A percentile compares a stretch with the other conserved stretches of the same genome.
Conservation (phyloP, 75 land plant genomes). For the Selaginella moellendorffii region DNA sequence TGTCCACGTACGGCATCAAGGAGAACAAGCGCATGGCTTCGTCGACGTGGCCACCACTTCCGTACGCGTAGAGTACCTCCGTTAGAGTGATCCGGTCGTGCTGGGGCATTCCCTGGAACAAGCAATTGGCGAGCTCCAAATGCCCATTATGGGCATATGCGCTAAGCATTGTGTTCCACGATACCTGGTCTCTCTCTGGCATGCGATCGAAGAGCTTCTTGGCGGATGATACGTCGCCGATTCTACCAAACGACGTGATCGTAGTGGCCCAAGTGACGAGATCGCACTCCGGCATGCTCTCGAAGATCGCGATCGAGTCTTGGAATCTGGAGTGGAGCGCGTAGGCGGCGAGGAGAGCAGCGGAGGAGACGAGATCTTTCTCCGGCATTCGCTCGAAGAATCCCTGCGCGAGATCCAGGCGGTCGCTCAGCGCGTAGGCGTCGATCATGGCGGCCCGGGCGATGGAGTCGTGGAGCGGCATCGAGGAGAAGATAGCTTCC, state of each 20-base stretch:
- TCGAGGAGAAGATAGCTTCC: background rate
- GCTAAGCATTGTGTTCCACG: background rate
- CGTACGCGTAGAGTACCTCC: background rate
- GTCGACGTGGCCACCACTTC: background rate
- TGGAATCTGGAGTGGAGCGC: background rate
- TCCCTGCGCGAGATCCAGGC: background rate
- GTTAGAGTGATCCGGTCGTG: background rate
- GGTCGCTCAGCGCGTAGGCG: background rate
- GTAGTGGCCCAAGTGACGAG: background rate
- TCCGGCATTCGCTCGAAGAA: background rate
- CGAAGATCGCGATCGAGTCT: background rate
- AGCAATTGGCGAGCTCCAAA: background rate
- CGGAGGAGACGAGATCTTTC: background rate
- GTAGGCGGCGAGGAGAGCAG: background rate
- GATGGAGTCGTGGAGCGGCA: background rate
- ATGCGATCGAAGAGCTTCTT: background rate
- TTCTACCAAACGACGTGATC: background rate
- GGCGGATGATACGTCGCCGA: background rate
- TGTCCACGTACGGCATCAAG: background rate
- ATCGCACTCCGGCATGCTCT: constrained; percentile 2
- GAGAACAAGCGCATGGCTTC: background rate
- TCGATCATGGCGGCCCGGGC: background rate
- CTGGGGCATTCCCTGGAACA: background rate
- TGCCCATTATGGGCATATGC: background rate
- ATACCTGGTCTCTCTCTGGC: background rate